A percentile compares a stretch with the other conserved stretches of the same genome.
These are phyloP conservation scores for Blumeria graminis DNA, from an alignment of 2,329 filamentous ascomycete species.

Conservation along the genomic window DNA sequence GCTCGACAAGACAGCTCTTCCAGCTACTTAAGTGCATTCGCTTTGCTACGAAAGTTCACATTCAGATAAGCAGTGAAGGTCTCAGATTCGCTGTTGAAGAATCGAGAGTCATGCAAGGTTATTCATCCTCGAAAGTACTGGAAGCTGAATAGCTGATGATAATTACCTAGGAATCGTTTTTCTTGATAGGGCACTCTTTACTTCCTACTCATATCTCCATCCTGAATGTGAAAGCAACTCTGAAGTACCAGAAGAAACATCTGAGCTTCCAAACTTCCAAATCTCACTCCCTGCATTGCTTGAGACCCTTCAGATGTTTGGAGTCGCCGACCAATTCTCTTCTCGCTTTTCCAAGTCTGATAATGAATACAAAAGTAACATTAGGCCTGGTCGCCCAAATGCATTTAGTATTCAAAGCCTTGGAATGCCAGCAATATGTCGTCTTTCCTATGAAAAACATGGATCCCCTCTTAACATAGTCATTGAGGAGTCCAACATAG, in stretches of 20 bases:
- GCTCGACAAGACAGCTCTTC: slow-evolving; percentile 53
- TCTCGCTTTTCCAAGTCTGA: slow-evolving; percentile 32
- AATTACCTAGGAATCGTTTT: slow-evolving; percentile 41
- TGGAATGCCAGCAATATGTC: slow-evolving; percentile 67
- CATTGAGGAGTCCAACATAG: slow-evolving; percentile 65
- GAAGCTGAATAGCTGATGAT: background rate
- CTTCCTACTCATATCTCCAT: slow-evolving; percentile 49
- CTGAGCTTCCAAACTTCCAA: slow-evolving; percentile 46
- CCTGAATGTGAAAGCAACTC: slow-evolving; percentile 18
- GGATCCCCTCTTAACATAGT: slow-evolving; percentile 67
- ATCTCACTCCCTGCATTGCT: slow-evolving; percentile 70
- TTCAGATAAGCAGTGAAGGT: slow-evolving; percentile 66
- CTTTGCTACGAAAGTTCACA: slow-evolving; percentile 29
- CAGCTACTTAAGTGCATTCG: slow-evolving; percentile 33
- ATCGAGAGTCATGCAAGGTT: slow-evolving; percentile 75
- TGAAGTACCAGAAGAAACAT: slow-evolving; percentile 12
- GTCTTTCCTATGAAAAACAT: slow-evolving; percentile 48
- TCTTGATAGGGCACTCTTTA: slow-evolving; percentile 73
- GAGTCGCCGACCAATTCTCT: slow-evolving; percentile 42
- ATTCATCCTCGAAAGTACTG: slow-evolving; percentile 7
- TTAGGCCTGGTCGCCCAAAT: slow-evolving; percentile 37
- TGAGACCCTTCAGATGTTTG: slow-evolving; percentile 89
- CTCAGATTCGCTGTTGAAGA: slow-evolving; percentile 77
- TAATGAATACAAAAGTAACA: slow-evolving; percentile 35
- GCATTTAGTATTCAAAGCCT: slow-evolving; percentile 68